Base-by-base conservation (phyloP, 2,329 filamentous ascomycete species). In the Colletotrichum kahawae region DNA sequence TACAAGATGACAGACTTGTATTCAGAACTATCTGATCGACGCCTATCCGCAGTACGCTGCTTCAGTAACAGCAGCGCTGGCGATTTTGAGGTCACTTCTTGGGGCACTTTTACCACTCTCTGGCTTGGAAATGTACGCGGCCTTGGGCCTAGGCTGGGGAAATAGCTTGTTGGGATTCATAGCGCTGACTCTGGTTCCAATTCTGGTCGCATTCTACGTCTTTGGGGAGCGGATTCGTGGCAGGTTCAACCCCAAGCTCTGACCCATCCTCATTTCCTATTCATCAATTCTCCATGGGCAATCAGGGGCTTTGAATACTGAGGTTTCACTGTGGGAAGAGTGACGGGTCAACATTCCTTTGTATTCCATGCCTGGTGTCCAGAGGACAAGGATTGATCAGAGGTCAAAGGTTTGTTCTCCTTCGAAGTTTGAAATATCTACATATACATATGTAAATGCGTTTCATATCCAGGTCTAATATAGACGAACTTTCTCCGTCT, bases 401-500 rank as follows among this genome's bases (percentile, higher is more conserved):
- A 12, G 12, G 10, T 21, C n/a, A 48, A 48, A 10, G 4, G 21
- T 21, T 4, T 48, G 43, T 21, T 21, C 5, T 9, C 43, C 4
- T 21, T 1, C n/a, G 5, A 21, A n/a, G 5, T 48, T n/a, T 48
- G n/a, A 9, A 9, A 21, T 3, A 4, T 48, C 18, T 48, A 21
- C 0, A 48, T n/a, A 3, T 21, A 48, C 12, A 2, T 4, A 10
- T 18, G 21, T 21, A 21, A 21, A 48, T 2, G 18, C 0, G 1
- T 48, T 5, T 10, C 10, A 10, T 7, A 48, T 13, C 5, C 43
- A 9, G 5, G 5, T 7, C 16, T 0, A 1, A 0, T 21, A 21
- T 21, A 2, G 4, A 7, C 12, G 10, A 48, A 1, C 43, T 48
- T 21, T 13, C 10, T 12, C n/a, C 13, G n/a, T 48, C 43, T 48